These are phyloP conservation scores for Carnegiea gigantea DNA, from an alignment of 179 eudicot species.

Conservation along the genomic window DNA sequence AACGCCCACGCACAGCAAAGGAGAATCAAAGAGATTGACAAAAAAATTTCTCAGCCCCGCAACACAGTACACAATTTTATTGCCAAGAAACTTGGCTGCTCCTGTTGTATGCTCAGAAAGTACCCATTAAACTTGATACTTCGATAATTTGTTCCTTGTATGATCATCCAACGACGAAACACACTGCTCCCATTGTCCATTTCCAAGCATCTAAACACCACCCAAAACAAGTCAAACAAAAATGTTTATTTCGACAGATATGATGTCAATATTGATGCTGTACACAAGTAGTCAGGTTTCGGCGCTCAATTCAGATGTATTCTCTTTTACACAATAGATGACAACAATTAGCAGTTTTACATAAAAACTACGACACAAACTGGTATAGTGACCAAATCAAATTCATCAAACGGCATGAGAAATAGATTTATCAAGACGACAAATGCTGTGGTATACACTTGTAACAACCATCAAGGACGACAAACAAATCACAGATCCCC, in stretches of 20 bases:
- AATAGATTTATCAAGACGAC: too few relatives aligned
- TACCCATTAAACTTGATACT: conserved; percentile 54
- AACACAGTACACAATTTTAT: conserved; percentile 1
- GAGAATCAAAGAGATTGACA: conserved; percentile 7
- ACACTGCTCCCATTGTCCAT: conserved; percentile 88
- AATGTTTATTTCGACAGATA: not conserved
- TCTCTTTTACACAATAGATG: not conserved
- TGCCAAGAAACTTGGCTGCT: conserved; percentile 3
- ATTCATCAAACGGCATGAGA: too few relatives aligned
- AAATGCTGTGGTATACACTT: too few relatives aligned
- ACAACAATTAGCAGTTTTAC: not conserved
- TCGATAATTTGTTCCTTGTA: conserved; percentile 57
- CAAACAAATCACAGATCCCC: too few relatives aligned
- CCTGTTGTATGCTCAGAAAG: not conserved
- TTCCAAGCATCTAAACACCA: conserved; percentile 65
- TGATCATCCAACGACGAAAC: conserved; percentile 76
- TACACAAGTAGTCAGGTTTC: not conserved
- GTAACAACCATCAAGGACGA: too few relatives aligned
- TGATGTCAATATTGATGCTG: not conserved
- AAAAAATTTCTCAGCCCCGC: conserved; percentile 1
- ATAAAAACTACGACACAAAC: too few relatives aligned
- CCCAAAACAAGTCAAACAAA: not conserved
- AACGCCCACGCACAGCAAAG: conserved; percentile 21
- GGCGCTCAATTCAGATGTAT: not conserved
- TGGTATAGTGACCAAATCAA: too few relatives aligned